Evolutionary conservation across 2,329 filamentous ascomycete species (phyloP), one percentile per base, ranked within the genome.

Genomic region (Diaporthe helianthi): DNA sequence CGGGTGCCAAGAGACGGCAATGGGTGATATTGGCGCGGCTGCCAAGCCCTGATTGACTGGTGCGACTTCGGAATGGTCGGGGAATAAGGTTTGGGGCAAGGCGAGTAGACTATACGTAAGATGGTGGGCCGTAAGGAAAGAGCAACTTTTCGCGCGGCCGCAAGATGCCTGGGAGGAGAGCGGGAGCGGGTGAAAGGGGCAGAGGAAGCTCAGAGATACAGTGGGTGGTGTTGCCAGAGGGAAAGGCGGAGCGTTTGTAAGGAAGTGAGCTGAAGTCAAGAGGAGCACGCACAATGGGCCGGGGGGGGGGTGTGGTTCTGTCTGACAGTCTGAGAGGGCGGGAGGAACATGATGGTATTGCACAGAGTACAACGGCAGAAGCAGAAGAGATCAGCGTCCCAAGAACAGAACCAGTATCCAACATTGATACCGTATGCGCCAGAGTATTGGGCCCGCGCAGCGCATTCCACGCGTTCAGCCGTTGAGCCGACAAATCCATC

Each of bases 161-260:
- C 26, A 31, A 31, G 17, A 10, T 5, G 26, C 44, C 64, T 36
- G 41, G 53, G n/a, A 58, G 38, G 52, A 47, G 29, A 41, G 22
- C 31, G 26, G 38, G n/a, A 33, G 47, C 26, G 17, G 33, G 55
- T 24, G 31, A n/a, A 61, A 19, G 55, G 55, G 41, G 10, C 55
- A 41, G 26, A 61, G 41, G 44, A 63, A 63, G 58, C 58, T 49
- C 41, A 44, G 58, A 63, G 58, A 49, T n/a, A n/a, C 58, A 63
- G 26, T 63, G 29, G n/a, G 44, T 63, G 58, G 44, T 63, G 44
- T 49, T 26, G 58, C 58, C 58, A 38, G 54, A 26, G 22, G 24
- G 44, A 36, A 63, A 49, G 58, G 58, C 44, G 29, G 58, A 49
- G 58, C 47, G 58, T 9, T 9, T 22, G 29, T 47, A 61, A 29